Conservation (phyloP, 192 early-diverging fungal species). For the Linnemannia zychae region DNA sequence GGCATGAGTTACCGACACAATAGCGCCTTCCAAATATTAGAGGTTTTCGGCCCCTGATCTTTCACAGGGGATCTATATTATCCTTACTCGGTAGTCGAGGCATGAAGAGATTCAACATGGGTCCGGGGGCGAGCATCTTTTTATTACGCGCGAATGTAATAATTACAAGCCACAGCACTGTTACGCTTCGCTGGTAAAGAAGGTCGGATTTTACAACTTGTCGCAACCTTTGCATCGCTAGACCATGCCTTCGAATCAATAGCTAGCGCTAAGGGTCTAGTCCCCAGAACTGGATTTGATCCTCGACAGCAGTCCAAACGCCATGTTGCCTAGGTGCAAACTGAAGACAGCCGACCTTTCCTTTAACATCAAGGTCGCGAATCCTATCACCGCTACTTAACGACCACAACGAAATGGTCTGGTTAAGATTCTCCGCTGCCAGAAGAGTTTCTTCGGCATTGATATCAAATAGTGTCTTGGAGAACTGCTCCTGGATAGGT, state of each 20-base stretch:
- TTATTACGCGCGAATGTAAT: not conserved
- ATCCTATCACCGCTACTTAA: slow-evolving; percentile 33
- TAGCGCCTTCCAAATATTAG: slow-evolving; percentile 52
- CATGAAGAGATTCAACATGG: slow-evolving; percentile 20
- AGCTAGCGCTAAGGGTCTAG: not conserved
- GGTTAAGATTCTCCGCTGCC: slow-evolving; percentile 25
- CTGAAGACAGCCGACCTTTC: slow-evolving; percentile 9
- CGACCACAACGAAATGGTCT: slow-evolving; percentile 39
- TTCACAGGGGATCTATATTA: slow-evolving; percentile 54
- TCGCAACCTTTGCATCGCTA: too few relatives aligned
- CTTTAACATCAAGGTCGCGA: slow-evolving; percentile 22
- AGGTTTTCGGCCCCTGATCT: slow-evolving; percentile 31
- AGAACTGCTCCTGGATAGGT: slow-evolving; percentile 13
- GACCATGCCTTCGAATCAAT: too few relatives aligned
- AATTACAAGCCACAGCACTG: not conserved
- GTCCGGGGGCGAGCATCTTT: not conserved
- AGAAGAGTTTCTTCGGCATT: slow-evolving; percentile 31
- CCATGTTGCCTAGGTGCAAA: slow-evolving; percentile 24
- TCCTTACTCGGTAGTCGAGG: slow-evolving; percentile 56
- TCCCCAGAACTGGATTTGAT: slow-evolving; percentile 37
- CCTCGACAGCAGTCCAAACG: slow-evolving; percentile 21
- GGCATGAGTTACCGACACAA: slow-evolving; percentile 27
- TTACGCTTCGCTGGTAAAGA: too few relatives aligned
- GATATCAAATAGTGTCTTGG: slow-evolving; percentile 31
- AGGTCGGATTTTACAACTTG: too few relatives aligned